Evolutionary conservation across 2,329 filamentous ascomycete genomes (phyloP).

Genomic region (Cladobotryum protrusum): DNA sequence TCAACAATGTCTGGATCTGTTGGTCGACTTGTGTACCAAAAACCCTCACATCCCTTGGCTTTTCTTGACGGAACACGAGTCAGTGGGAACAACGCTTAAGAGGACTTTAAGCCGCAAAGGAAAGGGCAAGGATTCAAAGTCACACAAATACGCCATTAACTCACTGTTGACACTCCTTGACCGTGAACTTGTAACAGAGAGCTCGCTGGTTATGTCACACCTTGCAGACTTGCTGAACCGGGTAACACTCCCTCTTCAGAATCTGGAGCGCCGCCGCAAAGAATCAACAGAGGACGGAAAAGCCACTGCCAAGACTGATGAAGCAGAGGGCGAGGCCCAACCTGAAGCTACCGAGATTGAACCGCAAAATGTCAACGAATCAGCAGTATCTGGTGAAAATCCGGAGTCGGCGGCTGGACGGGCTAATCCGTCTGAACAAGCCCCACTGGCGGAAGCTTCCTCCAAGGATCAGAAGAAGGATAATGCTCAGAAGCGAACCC

Average conservation of each 20-base stretch:
- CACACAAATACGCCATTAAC: conserved; percentile 86
- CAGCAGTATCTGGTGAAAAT: conserved; percentile 12
- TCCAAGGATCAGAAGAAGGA: conserved; percentile 31
- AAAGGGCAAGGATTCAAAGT: conserved; percentile 78
- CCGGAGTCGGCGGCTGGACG: conserved; percentile 19
- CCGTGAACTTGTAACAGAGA: conserved; percentile 93
- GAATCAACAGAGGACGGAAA: conserved; percentile 53
- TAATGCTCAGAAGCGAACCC: conserved; percentile 42
- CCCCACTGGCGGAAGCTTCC: conserved; percentile 16
- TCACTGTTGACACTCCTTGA: conserved; percentile 82
- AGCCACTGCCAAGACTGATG: conserved; percentile 31
- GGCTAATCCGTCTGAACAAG: conserved; percentile 21
- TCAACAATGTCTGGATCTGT: conserved; percentile 83
- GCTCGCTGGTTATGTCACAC: conserved; percentile 92
- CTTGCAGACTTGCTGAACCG: conserved; percentile 80
- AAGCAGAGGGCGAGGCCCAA: conserved; percentile 29
- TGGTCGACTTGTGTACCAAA: conserved; percentile 76
- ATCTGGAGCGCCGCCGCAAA: conserved; percentile 75
- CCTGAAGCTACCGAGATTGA: conserved; percentile 22
- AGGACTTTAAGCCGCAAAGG: conserved; percentile 72
- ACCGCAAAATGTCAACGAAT: conserved; percentile 23
- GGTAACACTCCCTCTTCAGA: conserved; percentile 79
- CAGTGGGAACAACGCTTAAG: conserved; percentile 67
- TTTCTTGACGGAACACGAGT: conserved; percentile 91
- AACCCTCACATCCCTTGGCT: conserved; percentile 85